Evolutionary conservation across 2,329 filamentous ascomycete genomes (phyloP), one percentile per base, ranked within the genome.

Genomic region (Alternaria brassicae): DNA sequence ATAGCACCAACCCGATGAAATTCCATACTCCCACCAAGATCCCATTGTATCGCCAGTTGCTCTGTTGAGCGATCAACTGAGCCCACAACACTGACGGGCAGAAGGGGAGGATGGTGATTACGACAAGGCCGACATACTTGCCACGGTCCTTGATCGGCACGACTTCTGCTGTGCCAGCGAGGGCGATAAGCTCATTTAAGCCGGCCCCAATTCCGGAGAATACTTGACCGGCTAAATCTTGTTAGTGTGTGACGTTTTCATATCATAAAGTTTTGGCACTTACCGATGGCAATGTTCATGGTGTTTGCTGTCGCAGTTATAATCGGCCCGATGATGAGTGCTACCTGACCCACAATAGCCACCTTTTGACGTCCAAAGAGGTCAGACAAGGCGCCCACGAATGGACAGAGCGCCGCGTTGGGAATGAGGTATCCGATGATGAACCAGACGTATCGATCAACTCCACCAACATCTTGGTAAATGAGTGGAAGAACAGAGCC

Each of bases 161-260:
- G 60, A 91, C 81, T 71, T 91, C 89, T 2, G 87, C 86, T 1
- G 88, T 89, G 32, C 84, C 89, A 27, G 89, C 88, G 8, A 91
- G 79, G 4, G 89, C 88, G 6, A 87, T 91, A 32, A 91, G 79
- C 73, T 91, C 88, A 65, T 88, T 88, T 60, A 91, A 83, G 13
- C 89, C 89, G 10, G 88, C 88, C 32, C 88, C 89, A 6, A 86
- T 79, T 2, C 89, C 89, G 9, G 88, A 83, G 62, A 91, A 81
- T 2, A 83, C 82, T 13, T 68, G 63, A 6, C 71, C 72, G 54
- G 67, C 71, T 73, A 39, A 2, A 37, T 1, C 6, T n/a, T 13
- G 42, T 65, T 28, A 66, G 60, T 21, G 34, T 19, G 15, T 13
- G 28, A 8, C 7, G 9, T 25, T 25, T 6, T 13, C 27, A 23